Evolutionary conservation across 1,284 basidiomycete species (phyloP).

Genomic region (Filobasidium uniguttulatum): DNA sequence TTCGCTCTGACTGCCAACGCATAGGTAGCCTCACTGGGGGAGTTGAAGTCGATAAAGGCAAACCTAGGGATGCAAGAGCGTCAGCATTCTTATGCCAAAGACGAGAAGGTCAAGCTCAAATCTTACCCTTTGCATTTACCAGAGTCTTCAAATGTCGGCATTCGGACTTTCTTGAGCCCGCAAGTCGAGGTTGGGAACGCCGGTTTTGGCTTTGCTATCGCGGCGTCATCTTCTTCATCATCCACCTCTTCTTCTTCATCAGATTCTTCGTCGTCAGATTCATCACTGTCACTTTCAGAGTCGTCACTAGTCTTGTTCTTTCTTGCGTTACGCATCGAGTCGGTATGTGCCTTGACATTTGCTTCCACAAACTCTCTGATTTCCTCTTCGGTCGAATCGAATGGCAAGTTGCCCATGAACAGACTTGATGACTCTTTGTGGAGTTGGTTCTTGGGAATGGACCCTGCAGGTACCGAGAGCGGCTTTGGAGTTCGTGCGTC

Average conservation of each 20-base stretch:
- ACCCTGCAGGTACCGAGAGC: conserved; percentile 36
- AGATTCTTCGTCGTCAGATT: conserved; percentile 12
- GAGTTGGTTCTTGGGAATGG: conserved; percentile 32
- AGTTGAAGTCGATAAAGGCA: conserved; percentile 86
- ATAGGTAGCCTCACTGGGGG: conserved; percentile 60
- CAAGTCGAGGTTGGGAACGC: conserved; percentile 21
- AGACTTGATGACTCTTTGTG: conserved; percentile 28
- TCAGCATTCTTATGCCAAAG: conserved; percentile 1
- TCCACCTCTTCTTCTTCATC: conserved; percentile 20
- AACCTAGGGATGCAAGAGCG: conserved; percentile 45
- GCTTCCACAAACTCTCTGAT: conserved; percentile 43
- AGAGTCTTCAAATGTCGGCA: conserved; percentile 91
- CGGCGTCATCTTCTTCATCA: conserved; percentile 15
- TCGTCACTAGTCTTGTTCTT: conserved; percentile 9
- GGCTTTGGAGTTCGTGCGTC: conserved; percentile 36
- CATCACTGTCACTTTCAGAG: conserved; percentile 10
- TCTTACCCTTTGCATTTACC: conserved; percentile 86
- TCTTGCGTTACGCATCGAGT: conserved; percentile 42
- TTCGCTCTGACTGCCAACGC: conserved; percentile 74
- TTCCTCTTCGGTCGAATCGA: conserved; percentile 64
- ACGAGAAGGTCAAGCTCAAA: neutral
- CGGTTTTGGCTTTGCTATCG: conserved; percentile 21
- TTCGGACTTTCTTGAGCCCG: conserved; percentile 75
- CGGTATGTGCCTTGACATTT: conserved; percentile 42
- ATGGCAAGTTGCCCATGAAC: conserved; percentile 39